Conservation (phyloP, 2,329 filamentous ascomycete species). For the Pseudogymnoascus sp. region DNA sequence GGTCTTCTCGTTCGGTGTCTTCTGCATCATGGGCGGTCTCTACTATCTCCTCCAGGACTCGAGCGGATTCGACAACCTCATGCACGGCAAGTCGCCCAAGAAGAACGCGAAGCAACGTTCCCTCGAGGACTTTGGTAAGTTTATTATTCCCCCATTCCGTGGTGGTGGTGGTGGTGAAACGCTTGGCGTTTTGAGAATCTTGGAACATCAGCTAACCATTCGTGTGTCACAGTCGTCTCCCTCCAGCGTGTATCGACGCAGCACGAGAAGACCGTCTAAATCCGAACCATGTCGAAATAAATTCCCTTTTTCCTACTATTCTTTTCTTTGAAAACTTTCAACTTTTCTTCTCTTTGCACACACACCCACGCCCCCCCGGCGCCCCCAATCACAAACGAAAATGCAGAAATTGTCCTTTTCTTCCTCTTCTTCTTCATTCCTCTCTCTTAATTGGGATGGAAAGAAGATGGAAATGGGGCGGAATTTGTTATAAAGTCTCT, state of each 20-base stretch:
- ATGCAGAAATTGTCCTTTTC: too few species aligned
- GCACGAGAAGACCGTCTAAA: slow-evolving; percentile 78
- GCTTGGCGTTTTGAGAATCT: background rate
- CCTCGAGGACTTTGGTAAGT: slow-evolving; percentile 82
- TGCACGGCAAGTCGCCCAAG: slow-evolving; percentile 83
- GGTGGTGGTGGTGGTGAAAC: background rate
- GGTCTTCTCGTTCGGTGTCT: slow-evolving; percentile 85
- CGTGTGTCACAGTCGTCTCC: slow-evolving; percentile 59
- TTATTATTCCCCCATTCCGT: slow-evolving; percentile 2
- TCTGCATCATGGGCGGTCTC: slow-evolving; percentile 66
- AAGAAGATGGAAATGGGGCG: too few species aligned
- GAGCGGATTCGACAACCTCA: slow-evolving; percentile 77
- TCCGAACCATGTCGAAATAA: background rate
- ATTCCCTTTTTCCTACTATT: background rate
- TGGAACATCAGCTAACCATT: slow-evolving; percentile 37
- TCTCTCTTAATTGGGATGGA: too few species aligned
- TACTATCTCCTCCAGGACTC: slow-evolving; percentile 80
- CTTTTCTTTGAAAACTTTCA: background rate
- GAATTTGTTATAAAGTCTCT: too few species aligned
- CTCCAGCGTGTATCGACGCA: slow-evolving; percentile 85
- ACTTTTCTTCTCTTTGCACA: background rate
- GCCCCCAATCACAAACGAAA: background rate
- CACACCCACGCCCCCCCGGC: background rate
- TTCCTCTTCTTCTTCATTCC: too few species aligned
- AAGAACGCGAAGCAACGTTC: slow-evolving; percentile 75